Percentiles rank a stretch among this genome's conserved stretches.
These are phyloP conservation scores for Plasmodium falciparum DNA, from an alignment of 169 alveolate species.

Conservation along the genomic window DNA sequence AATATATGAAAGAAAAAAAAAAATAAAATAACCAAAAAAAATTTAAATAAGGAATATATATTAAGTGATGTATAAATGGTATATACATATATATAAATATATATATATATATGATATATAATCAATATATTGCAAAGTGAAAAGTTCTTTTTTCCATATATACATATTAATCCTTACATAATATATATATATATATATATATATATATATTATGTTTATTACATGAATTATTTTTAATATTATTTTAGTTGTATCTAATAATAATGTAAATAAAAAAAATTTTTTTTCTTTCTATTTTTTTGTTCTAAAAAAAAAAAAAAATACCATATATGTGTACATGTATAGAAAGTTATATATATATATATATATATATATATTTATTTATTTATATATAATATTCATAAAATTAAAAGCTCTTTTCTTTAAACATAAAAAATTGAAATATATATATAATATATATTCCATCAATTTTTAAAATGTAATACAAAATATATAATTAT, in stretches of 20 bases:
- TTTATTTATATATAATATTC: neutral
- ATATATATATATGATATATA: too few species aligned
- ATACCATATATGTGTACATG: neutral
- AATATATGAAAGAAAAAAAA: too few species aligned
- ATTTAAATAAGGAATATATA: too few species aligned
- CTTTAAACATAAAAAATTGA: constrained; percentile 23
- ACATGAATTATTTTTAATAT: constrained; percentile 10
- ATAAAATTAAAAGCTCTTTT: constrained; percentile 12
- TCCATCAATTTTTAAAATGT: constrained; percentile 26
- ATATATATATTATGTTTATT: constrained; percentile 1
- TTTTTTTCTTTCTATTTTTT: constrained; percentile 7
- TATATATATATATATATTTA: constrained; percentile 1
- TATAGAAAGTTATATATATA: neutral
- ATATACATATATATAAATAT: too few species aligned
- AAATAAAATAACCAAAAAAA: too few species aligned
- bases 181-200: constrained; percentile 16
- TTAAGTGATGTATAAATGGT: too few species aligned
- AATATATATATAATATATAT: constrained; percentile 3
- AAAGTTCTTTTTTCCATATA: too few species aligned
- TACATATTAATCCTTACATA: too few species aligned
- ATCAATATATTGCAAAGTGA: too few species aligned
- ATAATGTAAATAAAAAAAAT: neutral
- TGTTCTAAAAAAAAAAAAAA: constrained; percentile 1
- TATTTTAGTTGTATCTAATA: constrained; percentile 4
- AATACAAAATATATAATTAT: constrained; percentile 1